Percentiles rank a stretch among this genome's conserved stretches.
Conservation (phyloP, 2,329 filamentous ascomycete species). For the Alternaria sp. region DNA sequence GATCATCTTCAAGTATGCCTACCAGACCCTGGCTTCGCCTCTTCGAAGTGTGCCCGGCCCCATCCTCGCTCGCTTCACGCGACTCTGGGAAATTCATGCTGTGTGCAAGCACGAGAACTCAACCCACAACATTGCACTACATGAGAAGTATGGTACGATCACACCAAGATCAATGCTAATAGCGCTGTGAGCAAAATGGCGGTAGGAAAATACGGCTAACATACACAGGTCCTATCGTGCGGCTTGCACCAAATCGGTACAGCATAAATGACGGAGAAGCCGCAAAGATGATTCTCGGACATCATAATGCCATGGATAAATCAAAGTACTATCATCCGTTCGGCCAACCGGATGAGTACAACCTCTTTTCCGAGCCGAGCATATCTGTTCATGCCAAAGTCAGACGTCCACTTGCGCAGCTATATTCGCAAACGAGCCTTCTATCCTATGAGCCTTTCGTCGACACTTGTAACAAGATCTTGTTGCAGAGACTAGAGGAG, state of each 20-base stretch:
- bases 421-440: conserved; percentile 51
- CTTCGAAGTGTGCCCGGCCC: conserved; percentile 56
- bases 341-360: conserved; percentile 24
- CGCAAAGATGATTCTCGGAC: not conserved
- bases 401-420: conserved; percentile 45
- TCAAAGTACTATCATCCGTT: conserved; percentile 33
- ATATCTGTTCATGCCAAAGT: conserved; percentile 40
- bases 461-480: conserved; percentile 33
- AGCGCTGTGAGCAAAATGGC: not conserved
- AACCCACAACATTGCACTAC: not conserved
- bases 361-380: conserved; percentile 51
- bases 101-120: conserved; percentile 23
- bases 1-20: not conserved
- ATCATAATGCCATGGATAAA: not conserved
- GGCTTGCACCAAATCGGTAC: not conserved
- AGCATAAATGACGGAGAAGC: not conserved
- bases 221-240: not conserved
- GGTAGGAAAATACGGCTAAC: not conserved
- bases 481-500: not conserved
- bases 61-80: conserved; percentile 54
- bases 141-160: not conserved
- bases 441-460: conserved; percentile 53
- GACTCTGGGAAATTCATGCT: conserved; percentile 55
- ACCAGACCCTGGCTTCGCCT: conserved; percentile 29
- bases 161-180: not conserved